These are phyloP conservation scores for Gracilariopsis chorda DNA, from an alignment of 23 red algal species.

Conservation along the genomic window DNA sequence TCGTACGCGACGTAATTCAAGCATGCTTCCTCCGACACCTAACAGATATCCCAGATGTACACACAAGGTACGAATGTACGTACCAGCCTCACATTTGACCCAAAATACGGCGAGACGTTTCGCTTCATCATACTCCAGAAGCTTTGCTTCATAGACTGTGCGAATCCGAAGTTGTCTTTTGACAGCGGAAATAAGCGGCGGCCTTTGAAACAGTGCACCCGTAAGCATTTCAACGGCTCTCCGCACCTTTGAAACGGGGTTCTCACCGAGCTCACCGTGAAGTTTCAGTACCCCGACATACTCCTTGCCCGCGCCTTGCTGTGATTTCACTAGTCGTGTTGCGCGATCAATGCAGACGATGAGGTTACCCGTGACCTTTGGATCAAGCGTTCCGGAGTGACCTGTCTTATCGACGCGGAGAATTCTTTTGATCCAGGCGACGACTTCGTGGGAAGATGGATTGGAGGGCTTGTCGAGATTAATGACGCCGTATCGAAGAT, in stretches of 20 bases:
- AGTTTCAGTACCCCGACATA: conserved; percentile 92
- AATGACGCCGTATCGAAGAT: conserved; percentile 92
- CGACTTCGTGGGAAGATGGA: conserved; percentile 97
- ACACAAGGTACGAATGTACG: conserved; percentile 96
- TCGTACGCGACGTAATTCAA: conserved; percentile 93
- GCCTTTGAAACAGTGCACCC: conserved; percentile 93
- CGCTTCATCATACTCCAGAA: conserved; percentile 87
- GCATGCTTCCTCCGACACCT: conserved; percentile 93
- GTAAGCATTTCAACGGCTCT: conserved; percentile 91
- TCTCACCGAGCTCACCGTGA: conserved; percentile 75
- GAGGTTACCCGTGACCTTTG: conserved; percentile 97
- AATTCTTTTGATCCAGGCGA: conserved; percentile 98
- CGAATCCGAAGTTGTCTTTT: conserved; percentile 96
- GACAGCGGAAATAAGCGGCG: conserved; percentile 95
- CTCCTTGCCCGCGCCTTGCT: conserved; percentile 96
- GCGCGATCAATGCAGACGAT: conserved; percentile 98
- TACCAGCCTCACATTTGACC: conserved; percentile 96
- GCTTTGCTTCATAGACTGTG: conserved; percentile 89
- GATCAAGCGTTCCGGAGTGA: conserved; percentile 96
- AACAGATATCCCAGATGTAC: conserved; percentile 89
- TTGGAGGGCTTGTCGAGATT: conserved; percentile 98
- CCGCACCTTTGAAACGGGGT: conserved; percentile 53
- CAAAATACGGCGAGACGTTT: conserved; percentile 80
- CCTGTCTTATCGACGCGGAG: conserved; percentile 94
- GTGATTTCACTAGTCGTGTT: conserved; percentile 95